Conservation (phyloP, 1,139 yeast genomes). For the Eremothecium coryli region DNA sequence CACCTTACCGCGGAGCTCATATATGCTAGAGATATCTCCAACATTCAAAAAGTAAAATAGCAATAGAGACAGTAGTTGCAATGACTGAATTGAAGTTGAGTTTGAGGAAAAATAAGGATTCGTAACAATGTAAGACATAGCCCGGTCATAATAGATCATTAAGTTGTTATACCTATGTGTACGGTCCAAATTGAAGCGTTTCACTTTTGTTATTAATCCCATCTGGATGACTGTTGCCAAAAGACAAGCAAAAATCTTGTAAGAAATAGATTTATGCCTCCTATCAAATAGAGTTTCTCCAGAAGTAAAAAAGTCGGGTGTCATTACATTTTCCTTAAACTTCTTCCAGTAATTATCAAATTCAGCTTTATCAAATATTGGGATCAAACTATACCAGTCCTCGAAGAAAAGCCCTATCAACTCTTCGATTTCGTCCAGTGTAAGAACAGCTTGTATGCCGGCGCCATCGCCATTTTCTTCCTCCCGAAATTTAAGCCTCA, state of each 20-base stretch:
- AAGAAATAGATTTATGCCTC: conserved; percentile 28
- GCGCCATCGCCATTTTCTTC: conserved; percentile 1
- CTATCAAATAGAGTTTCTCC: conserved; percentile 16
- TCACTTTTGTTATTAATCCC: conserved; percentile 38
- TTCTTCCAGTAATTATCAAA: conserved; percentile 51
- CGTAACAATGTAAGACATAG: conserved; percentile 42
- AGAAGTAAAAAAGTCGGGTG: conserved; percentile 12
- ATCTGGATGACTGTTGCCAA: conserved; percentile 50
- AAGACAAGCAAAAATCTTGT: conserved; percentile 45
- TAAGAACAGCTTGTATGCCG: conserved; percentile 6
- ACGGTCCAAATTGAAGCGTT: conserved; percentile 13
- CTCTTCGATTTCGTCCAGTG: conserved; percentile 22
- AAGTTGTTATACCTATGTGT: conserved; percentile 17
- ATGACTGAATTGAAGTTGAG: conserved; percentile 55
- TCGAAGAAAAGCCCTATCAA: conserved; percentile 46
- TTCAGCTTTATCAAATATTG: conserved; percentile 56
- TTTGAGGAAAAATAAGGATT: conserved; percentile 39
- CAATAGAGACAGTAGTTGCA: conserved; percentile 62
- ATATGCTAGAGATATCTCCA: conserved; percentile 67
- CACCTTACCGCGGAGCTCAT: conserved; percentile 65
- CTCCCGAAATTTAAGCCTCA: conserved; percentile 17
- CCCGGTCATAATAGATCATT: conserved; percentile 41
- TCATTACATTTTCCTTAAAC: conserved; percentile 38
- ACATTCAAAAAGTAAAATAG: conserved; percentile 62
- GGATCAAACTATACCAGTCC: conserved; percentile 68